phyloP scores from a whole-genome alignment of 768 basidiomycete genomes.

The Macrocybe gigantea region DNA sequence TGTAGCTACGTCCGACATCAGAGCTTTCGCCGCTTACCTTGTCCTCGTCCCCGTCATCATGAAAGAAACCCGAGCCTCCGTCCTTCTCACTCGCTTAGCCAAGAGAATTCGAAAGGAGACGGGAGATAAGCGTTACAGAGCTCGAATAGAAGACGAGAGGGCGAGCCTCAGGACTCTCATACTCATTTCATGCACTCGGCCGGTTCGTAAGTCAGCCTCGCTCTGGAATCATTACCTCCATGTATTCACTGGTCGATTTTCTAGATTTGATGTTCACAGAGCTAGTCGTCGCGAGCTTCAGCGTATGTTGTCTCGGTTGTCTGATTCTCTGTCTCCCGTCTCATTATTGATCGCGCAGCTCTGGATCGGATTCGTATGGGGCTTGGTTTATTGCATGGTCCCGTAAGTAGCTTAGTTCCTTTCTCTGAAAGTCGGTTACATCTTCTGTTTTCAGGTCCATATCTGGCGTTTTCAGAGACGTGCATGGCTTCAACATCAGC shows the following conservation, averaged over 20 bases:
- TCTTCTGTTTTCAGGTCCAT: conserved; percentile 36
- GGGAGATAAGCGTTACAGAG: conserved; percentile 56
- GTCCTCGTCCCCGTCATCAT: conserved; percentile 48
- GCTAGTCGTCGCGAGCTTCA: conserved; percentile 68
- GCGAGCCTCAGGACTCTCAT: conserved; percentile 53
- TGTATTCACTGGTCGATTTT: neutral
- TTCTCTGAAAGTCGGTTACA: conserved; percentile 29
- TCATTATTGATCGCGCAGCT: conserved; percentile 34
- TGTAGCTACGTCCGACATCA: conserved; percentile 13
- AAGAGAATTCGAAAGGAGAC: conserved; percentile 57
- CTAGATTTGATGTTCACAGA: conserved; percentile 66
- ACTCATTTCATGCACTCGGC: conserved; percentile 64
- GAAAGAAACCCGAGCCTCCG: conserved; percentile 67
- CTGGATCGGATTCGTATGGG: conserved; percentile 77
- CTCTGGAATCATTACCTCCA: neutral
- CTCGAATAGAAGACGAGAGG: conserved; percentile 60
- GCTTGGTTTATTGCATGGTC: conserved; percentile 63
- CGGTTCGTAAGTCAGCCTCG: conserved; percentile 47
- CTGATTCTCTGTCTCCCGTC: conserved; percentile 58
- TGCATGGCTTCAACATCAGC: conserved; percentile 58
- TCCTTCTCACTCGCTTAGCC: conserved; percentile 65
- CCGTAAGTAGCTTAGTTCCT: conserved; percentile 29
- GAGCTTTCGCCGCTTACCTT: conserved; percentile 47
- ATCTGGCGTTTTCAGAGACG: conserved; percentile 43
- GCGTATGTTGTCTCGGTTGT: conserved; percentile 51